phyloP scores from a whole-genome alignment of 371 early-diverging fungal species.

The Mortierella polycephala region DNA sequence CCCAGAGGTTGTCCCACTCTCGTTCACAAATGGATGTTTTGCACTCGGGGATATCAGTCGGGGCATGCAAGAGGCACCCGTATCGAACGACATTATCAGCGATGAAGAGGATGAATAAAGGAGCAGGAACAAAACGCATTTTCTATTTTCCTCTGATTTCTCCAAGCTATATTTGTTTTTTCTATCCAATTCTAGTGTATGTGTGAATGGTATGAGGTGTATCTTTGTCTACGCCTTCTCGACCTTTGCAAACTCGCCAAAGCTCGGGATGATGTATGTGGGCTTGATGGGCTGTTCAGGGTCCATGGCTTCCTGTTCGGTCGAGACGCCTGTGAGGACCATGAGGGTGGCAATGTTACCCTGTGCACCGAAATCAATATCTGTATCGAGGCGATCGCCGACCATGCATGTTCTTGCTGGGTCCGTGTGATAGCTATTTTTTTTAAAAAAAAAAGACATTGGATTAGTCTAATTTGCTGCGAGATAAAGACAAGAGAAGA shows the following conservation, averaged over 20 bases:
- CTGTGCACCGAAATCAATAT: constrained; percentile 92
- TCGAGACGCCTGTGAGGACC: constrained; percentile 86
- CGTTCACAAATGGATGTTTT: constrained; percentile 72
- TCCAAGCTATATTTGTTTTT: neutral
- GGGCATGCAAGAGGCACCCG: constrained; percentile 25
- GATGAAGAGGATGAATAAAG: constrained; percentile 18
- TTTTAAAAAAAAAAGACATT: neutral
- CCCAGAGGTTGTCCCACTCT: constrained; percentile 69
- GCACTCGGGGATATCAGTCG: constrained; percentile 38
- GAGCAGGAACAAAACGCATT: neutral
- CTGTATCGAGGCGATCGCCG: constrained; percentile 96
- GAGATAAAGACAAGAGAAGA: neutral
- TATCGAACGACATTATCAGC: constrained; percentile 2
- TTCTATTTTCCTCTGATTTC: neutral
- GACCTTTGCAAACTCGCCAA: constrained; percentile 62
- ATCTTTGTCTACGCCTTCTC: constrained; percentile 17
- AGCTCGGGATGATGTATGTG: constrained; percentile 65
- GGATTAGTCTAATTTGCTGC: neutral
- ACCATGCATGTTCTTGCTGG: constrained; percentile 92
- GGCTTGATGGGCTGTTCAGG: constrained; percentile 62
- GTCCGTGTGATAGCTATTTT: constrained; percentile 77
- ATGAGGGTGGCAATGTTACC: constrained; percentile 91
- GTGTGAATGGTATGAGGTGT: too few species aligned
- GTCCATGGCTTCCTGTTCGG: constrained; percentile 61
- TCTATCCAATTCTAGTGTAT: neutral